Conservation (phyloP, 1,139 yeast genomes). For the Sugiyamaella pinicola region DNA sequence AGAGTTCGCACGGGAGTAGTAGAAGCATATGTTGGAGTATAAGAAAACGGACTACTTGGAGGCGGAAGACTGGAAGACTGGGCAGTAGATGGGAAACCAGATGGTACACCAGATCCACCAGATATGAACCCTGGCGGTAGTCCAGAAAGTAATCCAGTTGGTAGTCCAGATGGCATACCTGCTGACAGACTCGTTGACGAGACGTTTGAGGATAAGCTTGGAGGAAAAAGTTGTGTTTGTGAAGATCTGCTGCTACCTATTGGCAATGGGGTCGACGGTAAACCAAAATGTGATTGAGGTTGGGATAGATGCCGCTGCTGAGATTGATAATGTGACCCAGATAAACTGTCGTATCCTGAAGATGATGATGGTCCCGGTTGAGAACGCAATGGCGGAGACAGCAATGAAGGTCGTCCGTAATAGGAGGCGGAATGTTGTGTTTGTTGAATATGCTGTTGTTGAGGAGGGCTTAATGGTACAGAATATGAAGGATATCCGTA, state of each 20-base stretch:
- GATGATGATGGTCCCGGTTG: constrained; percentile 1
- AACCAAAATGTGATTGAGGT: constrained; percentile 5
- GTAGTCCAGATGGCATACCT: constrained; percentile 2
- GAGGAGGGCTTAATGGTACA: constrained; percentile 13
- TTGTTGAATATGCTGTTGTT: constrained; percentile 19
- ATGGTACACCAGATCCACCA: not conserved
- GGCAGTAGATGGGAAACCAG: constrained; percentile 5
- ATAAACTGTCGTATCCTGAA: constrained; percentile 1
- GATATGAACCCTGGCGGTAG: constrained; percentile 3
- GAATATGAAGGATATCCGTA: constrained; percentile 14
- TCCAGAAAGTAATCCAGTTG: not conserved
- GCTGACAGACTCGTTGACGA: not conserved
- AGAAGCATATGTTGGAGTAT: constrained; percentile 32
- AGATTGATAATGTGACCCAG: constrained; percentile 10
- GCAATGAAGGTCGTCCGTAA: constrained; percentile 1
- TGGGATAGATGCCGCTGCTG: constrained; percentile 8
- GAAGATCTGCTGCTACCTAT: not conserved
- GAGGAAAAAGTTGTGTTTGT: not conserved
- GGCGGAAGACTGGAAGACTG: constrained; percentile 5
- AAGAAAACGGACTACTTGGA: constrained; percentile 27
- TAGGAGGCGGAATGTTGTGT: constrained; percentile 11
- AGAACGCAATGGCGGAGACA: constrained; percentile 6
- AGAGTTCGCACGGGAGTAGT: constrained; percentile 30
- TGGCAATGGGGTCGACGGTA: constrained; percentile 6
- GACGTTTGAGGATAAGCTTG: not conserved